Evolutionary conservation across 768 basidiomycete genomes (phyloP).

Genomic region (Suillus alpinus): DNA sequence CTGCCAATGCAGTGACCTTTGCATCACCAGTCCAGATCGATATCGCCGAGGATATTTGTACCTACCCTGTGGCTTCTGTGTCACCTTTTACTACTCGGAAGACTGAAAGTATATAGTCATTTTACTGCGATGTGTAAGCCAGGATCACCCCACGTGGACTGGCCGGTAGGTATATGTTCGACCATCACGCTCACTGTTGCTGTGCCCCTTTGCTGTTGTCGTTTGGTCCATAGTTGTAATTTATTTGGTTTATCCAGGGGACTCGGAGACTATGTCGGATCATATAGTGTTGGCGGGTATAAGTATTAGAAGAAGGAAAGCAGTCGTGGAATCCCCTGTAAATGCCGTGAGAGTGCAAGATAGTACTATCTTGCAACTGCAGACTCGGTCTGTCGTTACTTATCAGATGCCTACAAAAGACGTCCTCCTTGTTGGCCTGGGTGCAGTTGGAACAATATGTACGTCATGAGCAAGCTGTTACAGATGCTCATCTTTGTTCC

Average conservation of each 20-base stretch:
- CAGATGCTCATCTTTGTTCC: neutral
- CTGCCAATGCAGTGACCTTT: neutral
- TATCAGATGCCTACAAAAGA: constrained; percentile 33
- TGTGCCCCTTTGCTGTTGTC: no score
- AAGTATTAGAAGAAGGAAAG: no score
- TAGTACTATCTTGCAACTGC: neutral
- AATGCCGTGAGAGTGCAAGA: neutral
- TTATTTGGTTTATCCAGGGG: no score
- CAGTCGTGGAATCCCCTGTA: no score
- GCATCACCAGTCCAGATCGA: constrained; percentile 3
- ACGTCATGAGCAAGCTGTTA: constrained; percentile 23
- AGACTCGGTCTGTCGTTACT: neutral
- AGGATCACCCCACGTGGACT: no score
- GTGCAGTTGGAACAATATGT: constrained; percentile 68
- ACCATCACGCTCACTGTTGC: no score
- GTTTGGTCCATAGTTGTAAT: neutral
- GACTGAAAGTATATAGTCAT: neutral
- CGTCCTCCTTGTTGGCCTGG: constrained; percentile 60
- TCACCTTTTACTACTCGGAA: neutral
- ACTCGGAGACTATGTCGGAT: neutral
- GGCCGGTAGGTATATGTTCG: no score
- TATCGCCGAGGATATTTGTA: neutral
- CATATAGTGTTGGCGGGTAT: no score
- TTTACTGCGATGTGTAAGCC: neutral
- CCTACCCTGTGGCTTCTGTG: neutral